Base-by-base conservation (phyloP, 2,329 filamentous ascomycete genomes). In the Sporothrix schenckii region DNA sequence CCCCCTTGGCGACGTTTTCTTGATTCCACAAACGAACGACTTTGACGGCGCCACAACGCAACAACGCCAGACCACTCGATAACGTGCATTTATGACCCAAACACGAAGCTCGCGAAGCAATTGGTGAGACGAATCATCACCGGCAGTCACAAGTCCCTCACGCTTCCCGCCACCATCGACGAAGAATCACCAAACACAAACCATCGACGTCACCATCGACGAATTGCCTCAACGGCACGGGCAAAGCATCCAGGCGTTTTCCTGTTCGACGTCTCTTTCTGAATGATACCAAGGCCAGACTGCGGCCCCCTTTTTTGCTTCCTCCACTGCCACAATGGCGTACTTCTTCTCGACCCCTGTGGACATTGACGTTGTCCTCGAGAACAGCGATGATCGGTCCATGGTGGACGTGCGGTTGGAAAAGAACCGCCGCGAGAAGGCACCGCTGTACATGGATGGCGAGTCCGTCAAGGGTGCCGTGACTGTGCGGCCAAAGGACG, bases 331-430 rank as follows among this genome's bases (percentile, higher is more conserved):
- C 77, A 80, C 75, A 76, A 97, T 98, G 95, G 96, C 95, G 76
- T 97, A 97, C 84, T 96, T 97, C 84, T 99, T 98, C 85, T 94
- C 94, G 76, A 97, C 94, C 72, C 95, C 95, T 69, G 92, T 99
- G 82, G 95, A 99, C 82, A 99, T 99, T 83, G 95, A 99, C 84
- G 91, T 99, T 79, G 93, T 98, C 77, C 92, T 99, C 76, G 93
- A 97, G 78, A 93, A 97, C 83, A 89, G 90, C 80, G 95, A 98
- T 83, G 92, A 97, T 77, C 91, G 95, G 78, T 89, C 93, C 77
- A 97, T 95, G 83, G 93, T 99, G 74, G 95, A 99, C 79, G 92
- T 97, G 83, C 97, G 97, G 87, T 91, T 97, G 75, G 95, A 98
- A 83, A 98, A 98, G 89, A 96, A 94, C 84, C 89, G 94, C 76